phyloP scores from a whole-genome alignment of 1,284 basidiomycete genomes.

The Cutaneotrichosporon daszewskae region DNA sequence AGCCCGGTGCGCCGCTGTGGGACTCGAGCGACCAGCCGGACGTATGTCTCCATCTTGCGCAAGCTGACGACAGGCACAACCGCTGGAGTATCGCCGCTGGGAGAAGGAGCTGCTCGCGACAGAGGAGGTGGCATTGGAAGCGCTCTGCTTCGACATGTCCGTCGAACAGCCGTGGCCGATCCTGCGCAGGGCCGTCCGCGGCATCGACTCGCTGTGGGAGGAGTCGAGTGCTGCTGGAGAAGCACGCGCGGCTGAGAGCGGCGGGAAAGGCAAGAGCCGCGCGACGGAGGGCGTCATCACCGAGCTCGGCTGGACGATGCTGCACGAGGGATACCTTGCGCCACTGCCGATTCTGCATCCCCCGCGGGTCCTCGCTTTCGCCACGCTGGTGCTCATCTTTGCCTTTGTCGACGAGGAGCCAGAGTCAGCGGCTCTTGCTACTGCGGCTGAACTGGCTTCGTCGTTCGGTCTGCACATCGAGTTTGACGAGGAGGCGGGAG shows the following conservation, averaged over 20 bases:
- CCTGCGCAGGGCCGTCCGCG: constrained; percentile 59
- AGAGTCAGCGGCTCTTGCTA: constrained; percentile 12
- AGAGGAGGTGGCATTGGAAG: constrained; percentile 79
- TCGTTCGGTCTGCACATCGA: constrained; percentile 27
- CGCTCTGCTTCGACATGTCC: constrained; percentile 85
- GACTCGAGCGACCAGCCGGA: constrained; percentile 15
- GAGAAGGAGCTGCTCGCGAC: constrained; percentile 67
- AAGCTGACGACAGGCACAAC: constrained; percentile 8
- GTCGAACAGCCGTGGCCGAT: constrained; percentile 75
- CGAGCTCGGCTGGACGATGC: constrained; percentile 27
- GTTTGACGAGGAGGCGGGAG: constrained; percentile 12
- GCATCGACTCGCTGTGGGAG: constrained; percentile 17
- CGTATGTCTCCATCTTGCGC: neutral
- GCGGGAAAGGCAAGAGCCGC: constrained; percentile 12
- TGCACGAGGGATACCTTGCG: constrained; percentile 26
- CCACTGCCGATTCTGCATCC: constrained; percentile 29
- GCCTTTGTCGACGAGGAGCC: constrained; percentile 20
- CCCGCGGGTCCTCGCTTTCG: constrained; percentile 25
- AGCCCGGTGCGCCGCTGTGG: constrained; percentile 21
- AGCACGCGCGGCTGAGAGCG: constrained; percentile 3
- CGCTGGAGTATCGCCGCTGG: constrained; percentile 66
- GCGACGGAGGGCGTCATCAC: constrained; percentile 18
- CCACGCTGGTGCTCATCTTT: constrained; percentile 25
- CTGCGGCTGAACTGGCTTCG: constrained; percentile 24
- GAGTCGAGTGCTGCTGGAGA: constrained; percentile 2